Conservation (phyloP, 2,329 filamentous ascomycete species). For the Didymella keratinophila region DNA sequence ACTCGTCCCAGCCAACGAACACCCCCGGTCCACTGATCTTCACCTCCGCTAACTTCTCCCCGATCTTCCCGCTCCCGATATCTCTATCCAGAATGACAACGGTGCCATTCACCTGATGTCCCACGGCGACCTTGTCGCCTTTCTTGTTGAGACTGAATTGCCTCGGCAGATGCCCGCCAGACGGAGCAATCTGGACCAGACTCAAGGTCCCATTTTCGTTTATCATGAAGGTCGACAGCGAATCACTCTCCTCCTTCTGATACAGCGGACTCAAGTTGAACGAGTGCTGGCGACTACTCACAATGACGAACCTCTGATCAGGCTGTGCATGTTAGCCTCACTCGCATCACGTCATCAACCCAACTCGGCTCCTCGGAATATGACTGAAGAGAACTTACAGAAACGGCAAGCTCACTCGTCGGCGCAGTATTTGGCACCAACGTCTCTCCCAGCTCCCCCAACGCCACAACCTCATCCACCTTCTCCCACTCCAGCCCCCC, state of each 20-base stretch:
- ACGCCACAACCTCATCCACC: slow-evolving; percentile 1
- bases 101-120: slow-evolving; percentile 66
- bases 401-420: slow-evolving; percentile 16
- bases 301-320: slow-evolving; percentile 65
- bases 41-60: slow-evolving; percentile 10
- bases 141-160: slow-evolving; percentile 71
- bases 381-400: no score
- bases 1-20: slow-evolving; percentile 26
- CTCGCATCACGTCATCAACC: no score
- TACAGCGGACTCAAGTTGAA: slow-evolving; percentile 54
- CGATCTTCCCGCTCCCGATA: slow-evolving; percentile 63
- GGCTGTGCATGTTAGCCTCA: background rate
- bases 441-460: slow-evolving; percentile 12
- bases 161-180: slow-evolving; percentile 69
- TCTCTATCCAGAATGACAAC: slow-evolving; percentile 70
- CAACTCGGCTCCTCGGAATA: no score
- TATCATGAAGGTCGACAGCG: slow-evolving; percentile 60
- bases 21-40: slow-evolving; percentile 20
- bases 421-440: slow-evolving; percentile 20
- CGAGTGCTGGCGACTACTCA: slow-evolving; percentile 70
- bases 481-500: slow-evolving; percentile 19
- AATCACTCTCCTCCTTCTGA: slow-evolving; percentile 55
- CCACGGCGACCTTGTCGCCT: slow-evolving; percentile 70
- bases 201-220: slow-evolving; percentile 60
- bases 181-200: slow-evolving; percentile 64